Conservation (phyloP, 1,139 yeast species). For the Nakaseomyces glabratus region DNA sequence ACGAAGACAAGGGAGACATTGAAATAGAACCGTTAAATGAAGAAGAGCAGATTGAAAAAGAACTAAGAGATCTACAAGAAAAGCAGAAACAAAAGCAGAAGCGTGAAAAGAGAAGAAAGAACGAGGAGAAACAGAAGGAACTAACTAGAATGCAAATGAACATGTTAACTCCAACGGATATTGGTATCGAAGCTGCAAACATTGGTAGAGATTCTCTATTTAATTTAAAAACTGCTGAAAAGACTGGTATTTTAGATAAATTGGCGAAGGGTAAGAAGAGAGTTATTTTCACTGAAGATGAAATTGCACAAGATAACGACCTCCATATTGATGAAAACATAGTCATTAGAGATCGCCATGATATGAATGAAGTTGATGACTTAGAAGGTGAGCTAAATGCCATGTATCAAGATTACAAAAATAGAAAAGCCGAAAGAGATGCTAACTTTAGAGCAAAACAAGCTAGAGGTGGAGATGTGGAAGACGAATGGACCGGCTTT, state of each 20-base stretch:
- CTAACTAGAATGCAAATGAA: slow-evolving; percentile 90
- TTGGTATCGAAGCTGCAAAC: slow-evolving; percentile 89
- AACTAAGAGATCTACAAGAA: slow-evolving; percentile 62
- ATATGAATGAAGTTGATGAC: slow-evolving; percentile 48
- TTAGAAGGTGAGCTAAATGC: slow-evolving; percentile 73
- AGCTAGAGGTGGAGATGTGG: slow-evolving; percentile 72
- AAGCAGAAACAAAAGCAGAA: slow-evolving; percentile 60
- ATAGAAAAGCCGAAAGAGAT: slow-evolving; percentile 66
- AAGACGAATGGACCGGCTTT: slow-evolving; percentile 86
- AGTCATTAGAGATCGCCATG: slow-evolving; percentile 33
- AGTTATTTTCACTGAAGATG: slow-evolving; percentile 57
- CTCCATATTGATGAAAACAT: slow-evolving; percentile 38
- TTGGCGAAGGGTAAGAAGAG: slow-evolving; percentile 75
- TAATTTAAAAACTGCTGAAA: slow-evolving; percentile 73
- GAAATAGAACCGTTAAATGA: slow-evolving; percentile 71
- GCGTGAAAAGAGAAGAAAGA: slow-evolving; percentile 72
- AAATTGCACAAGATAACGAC: slow-evolving; percentile 47
- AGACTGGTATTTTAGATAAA: slow-evolving; percentile 69
- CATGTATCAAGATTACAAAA: slow-evolving; percentile 71
- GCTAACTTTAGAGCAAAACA: slow-evolving; percentile 72
- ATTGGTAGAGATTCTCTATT: slow-evolving; percentile 74
- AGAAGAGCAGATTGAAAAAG: slow-evolving; percentile 84
- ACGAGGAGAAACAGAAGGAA: slow-evolving; percentile 82
- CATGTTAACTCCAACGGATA: slow-evolving; percentile 86
- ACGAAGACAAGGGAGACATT: slow-evolving; percentile 35